A percentile compares a stretch with the other conserved stretches of the same genome.
Conservation (phyloP, 805 yeast genomes). For the Danielia oregonensis region DNA sequence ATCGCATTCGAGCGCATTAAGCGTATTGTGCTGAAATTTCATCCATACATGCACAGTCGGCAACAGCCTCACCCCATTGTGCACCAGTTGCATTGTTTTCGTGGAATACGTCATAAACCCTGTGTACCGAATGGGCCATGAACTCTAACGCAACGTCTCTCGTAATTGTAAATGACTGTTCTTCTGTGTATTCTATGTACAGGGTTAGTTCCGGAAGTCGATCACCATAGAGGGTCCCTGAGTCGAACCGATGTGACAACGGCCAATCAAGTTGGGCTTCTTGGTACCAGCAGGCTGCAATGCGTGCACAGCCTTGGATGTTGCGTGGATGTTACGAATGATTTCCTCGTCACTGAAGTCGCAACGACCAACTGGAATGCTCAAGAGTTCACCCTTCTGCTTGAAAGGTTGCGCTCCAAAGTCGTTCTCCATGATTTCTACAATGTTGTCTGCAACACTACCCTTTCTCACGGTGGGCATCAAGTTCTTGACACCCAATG, state of each 20-base stretch:
- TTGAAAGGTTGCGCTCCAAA: constrained; percentile 74
- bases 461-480: constrained; percentile 87
- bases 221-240: constrained; percentile 79
- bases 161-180: too few relatives aligned
- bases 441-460: constrained; percentile 71
- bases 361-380: constrained; percentile 73
- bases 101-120: too few relatives aligned
- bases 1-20: too few relatives aligned
- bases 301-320: constrained; percentile 58
- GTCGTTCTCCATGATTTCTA: constrained; percentile 47
- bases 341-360: constrained; percentile 75
- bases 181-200: constrained; percentile 16
- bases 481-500: constrained; percentile 83
- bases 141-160: too few relatives aligned
- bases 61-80: too few relatives aligned
- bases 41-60: too few relatives aligned
- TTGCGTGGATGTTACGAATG: constrained; percentile 63
- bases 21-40: too few relatives aligned
- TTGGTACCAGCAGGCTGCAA: constrained; percentile 56
- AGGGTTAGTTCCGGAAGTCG: constrained; percentile 23
- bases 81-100: too few relatives aligned
- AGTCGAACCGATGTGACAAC: constrained; percentile 63
- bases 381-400: constrained; percentile 59
- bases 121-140: too few relatives aligned
- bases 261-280: constrained; percentile 68